Evolutionary conservation across 2,329 filamentous ascomycete species (phyloP).

Genomic region (Penicillium sp.): DNA sequence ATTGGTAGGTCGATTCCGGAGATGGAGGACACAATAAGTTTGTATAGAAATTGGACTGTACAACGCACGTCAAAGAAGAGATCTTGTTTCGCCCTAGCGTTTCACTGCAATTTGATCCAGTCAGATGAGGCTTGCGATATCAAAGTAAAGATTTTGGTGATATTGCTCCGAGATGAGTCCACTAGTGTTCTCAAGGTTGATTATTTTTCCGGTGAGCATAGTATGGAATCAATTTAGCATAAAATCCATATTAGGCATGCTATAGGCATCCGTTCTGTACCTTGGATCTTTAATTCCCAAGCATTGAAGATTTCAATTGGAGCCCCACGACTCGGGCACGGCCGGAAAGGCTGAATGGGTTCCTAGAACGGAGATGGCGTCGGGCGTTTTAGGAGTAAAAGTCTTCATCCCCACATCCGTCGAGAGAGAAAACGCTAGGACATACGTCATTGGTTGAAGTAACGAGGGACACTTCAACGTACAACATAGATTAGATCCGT

Average conservation of each 20-base stretch:
- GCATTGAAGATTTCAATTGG: slow-evolving; percentile 1
- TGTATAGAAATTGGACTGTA: not conserved
- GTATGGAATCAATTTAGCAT: not conserved
- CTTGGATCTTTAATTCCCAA: slow-evolving; percentile 4
- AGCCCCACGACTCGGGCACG: slow-evolving; percentile 20
- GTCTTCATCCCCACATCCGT: slow-evolving; percentile 5
- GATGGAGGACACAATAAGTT: slow-evolving; percentile 1
- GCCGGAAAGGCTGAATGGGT: slow-evolving; percentile 8
- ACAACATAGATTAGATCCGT: not conserved
- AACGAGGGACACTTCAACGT: not conserved
- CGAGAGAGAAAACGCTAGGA: not conserved
- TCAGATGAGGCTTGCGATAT: not conserved
- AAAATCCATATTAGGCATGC: not conserved
- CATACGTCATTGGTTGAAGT: slow-evolving; percentile 11
- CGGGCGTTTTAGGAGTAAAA: slow-evolving; percentile 26
- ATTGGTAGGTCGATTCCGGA: slow-evolving; percentile 9
- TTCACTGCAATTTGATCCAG: not conserved
- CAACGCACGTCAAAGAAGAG: too few relatives aligned
- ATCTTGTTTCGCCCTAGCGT: not conserved
- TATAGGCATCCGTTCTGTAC: not conserved
- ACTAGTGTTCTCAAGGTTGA: too few relatives aligned
- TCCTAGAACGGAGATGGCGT: slow-evolving; percentile 6
- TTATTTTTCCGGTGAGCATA: not conserved
- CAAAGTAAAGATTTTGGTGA: not conserved
- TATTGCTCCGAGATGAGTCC: not conserved